phyloP scores from a whole-genome alignment of 495 filamentous ascomycete genomes.

The Daldinia vernicosa region DNA sequence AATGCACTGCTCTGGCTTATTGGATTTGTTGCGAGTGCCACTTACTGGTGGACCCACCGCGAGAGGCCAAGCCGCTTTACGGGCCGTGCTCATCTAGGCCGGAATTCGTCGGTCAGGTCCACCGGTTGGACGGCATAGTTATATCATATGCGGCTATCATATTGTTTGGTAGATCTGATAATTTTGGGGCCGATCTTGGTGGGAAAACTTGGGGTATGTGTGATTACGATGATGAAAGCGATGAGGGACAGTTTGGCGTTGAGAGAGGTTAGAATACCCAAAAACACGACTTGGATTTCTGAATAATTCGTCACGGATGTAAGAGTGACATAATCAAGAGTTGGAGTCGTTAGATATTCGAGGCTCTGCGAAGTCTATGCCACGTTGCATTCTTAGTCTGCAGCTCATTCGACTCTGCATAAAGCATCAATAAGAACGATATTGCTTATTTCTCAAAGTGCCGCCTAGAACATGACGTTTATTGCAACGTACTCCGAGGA shows the following conservation, averaged over 20 bases:
- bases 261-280: constrained; percentile 15
- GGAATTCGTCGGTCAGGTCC: constrained; percentile 34
- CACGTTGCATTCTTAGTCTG: constrained; percentile 7
- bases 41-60: constrained; percentile 57
- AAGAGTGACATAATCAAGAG: constrained; percentile 16
- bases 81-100: constrained; percentile 55
- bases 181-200: background rate
- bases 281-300: constrained; percentile 5
- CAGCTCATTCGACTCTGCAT: constrained; percentile 4
- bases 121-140: constrained; percentile 23
- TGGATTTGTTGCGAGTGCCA: constrained; percentile 54
- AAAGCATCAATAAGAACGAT: background rate
- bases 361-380: constrained; percentile 11
- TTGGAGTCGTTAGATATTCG: constrained; percentile 3
- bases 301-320: constrained; percentile 7
- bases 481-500: constrained; percentile 3
- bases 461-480: constrained; percentile 5
- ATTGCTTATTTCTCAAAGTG: background rate
- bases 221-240: background rate
- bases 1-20: constrained; percentile 78
- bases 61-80: constrained; percentile 56
- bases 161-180: background rate
- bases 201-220: background rate
- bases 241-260: constrained; percentile 13
- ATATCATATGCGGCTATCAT: background rate